Percentiles rank a stretch among this genome's conserved stretches.
These are phyloP conservation scores for Penicillium angulare DNA, from an alignment of 495 filamentous ascomycete species.

Conservation along the genomic window DNA sequence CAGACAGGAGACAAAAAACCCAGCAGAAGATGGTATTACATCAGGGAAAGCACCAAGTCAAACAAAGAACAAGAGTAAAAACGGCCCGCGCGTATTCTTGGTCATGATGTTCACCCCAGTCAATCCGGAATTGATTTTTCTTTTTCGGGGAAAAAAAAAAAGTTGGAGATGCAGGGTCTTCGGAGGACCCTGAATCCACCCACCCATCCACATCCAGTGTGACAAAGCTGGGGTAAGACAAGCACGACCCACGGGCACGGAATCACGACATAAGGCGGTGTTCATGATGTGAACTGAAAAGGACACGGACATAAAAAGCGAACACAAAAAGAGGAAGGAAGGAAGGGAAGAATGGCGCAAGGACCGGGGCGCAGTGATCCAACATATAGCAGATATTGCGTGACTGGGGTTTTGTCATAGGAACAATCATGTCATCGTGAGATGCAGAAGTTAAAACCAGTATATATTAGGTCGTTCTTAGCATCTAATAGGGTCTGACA, in stretches of 20 bases:
- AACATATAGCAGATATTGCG: too few species aligned
- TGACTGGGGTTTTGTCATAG: too few species aligned
- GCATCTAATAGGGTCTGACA: too few species aligned
- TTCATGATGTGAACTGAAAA: constrained; percentile 3
- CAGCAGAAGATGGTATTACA: constrained; percentile 41
- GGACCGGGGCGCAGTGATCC: too few species aligned
- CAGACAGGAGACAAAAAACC: constrained; percentile 16
- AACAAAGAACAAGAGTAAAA: constrained; percentile 10
- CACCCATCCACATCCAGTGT: constrained; percentile 1
- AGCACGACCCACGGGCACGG: constrained; percentile 14
- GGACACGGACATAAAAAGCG: not conserved
- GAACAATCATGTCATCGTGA: too few species aligned
- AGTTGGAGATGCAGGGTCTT: constrained; percentile 2
- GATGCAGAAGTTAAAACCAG: too few species aligned
- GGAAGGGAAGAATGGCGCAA: too few species aligned
- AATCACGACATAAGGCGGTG: constrained; percentile 18
- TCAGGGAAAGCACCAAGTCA: constrained; percentile 21
- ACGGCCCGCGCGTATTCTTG: constrained; percentile 3
- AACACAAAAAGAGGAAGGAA: not conserved
- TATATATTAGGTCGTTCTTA: too few species aligned
- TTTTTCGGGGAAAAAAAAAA: too few species aligned
- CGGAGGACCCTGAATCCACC: too few species aligned
- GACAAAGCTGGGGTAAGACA: not conserved
- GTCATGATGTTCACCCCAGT: not conserved
- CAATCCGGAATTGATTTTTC: not conserved